Percentiles rank a stretch among this genome's conserved stretches.
These are phyloP conservation scores for Fusarium bulbicola DNA, from an alignment of 2,329 filamentous ascomycete genomes.

Conservation along the genomic window DNA sequence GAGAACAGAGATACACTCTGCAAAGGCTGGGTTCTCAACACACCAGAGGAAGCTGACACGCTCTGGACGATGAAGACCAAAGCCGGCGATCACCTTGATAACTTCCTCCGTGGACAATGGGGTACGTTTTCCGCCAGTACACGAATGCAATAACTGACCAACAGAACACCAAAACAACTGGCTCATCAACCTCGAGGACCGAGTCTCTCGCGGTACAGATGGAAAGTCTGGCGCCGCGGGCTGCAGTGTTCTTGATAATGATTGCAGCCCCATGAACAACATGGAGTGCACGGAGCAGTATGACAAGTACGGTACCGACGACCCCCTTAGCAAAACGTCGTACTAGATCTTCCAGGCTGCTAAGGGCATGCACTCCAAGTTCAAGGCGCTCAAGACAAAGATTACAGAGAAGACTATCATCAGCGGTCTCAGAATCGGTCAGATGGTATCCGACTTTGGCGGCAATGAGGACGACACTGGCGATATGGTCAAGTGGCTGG, in stretches of 20 bases:
- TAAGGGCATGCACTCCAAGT: conserved; percentile 12
- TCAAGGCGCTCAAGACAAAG: background rate
- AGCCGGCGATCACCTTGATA: conserved; percentile 4
- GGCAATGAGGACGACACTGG: background rate
- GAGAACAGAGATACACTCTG: conserved; percentile 10
- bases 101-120: conserved; percentile 11
- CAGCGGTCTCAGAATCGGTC: background rate
- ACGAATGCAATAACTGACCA: background rate
- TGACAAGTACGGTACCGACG: background rate
- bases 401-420: background rate
- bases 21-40: conserved; percentile 9
- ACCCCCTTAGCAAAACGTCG: background rate
- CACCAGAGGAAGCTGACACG: conserved; percentile 9
- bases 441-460: conserved; percentile 4
- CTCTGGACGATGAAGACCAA: background rate
- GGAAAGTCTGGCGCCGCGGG: conserved; percentile 4
- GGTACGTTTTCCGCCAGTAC: background rate
- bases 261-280: background rate
- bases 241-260: background rate
- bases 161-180: conserved; percentile 18
- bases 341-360: conserved; percentile 27
- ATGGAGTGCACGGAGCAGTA: conserved; percentile 9
- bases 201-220: background rate
- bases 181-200: conserved; percentile 17
- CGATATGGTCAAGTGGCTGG: conserved; percentile 5